Base-by-base conservation (phyloP, 352 stramenopile genomes). In the Phytophthora hybrid region DNA sequence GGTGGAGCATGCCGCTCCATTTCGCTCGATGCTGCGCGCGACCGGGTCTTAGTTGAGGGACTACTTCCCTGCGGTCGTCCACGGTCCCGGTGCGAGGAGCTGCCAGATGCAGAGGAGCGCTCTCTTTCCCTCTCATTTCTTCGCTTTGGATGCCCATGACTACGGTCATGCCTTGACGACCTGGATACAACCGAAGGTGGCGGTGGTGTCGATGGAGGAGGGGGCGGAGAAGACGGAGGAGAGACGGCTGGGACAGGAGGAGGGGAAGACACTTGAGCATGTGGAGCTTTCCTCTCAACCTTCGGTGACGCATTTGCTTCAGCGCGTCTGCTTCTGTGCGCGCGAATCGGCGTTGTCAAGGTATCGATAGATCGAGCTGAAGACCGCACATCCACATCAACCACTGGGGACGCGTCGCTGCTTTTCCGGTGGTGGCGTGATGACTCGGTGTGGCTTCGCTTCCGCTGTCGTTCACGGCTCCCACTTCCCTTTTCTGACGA, bases 201-300 rank as follows among this genome's bases (percentile, higher is more conserved):
- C 64, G 79, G 63, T 8, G 71, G 72, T 8, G 72, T 58, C 57
- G 69, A 73, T 14, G 72, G 60, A 8, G 77, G 74, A 23, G 77
- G 71, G 31, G 74, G 64, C n/a, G 72, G 66, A 69, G 68, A 66
- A 37, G 58, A 69, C 74, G 49, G 61, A 58, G 67, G 69, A 60
- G 66, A 77, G 16, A 49, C 53, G 19, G 55, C 65, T 34, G 58
- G 56, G 49, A 74, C 51, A 76, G 52, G 63, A 57, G 61, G 67
- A 63, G 58, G 52, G 18, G 65, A 59, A 60, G 53, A 14, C 19
- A 57, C n/a, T 58, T 49, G 37, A 62, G 51, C 64, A 44, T 67
- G 31, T 55, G 58, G 44, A 67, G 57, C 39, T 56, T 77, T 74
- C 55, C 67, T 83, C 51, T 79, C 67, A 11, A 51, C 54, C 39